A percentile compares a stretch with the other conserved stretches of the same genome.
phyloP scores from a whole-genome alignment of 2,329 filamentous ascomycete species.

The Paraphoma sp. region DNA sequence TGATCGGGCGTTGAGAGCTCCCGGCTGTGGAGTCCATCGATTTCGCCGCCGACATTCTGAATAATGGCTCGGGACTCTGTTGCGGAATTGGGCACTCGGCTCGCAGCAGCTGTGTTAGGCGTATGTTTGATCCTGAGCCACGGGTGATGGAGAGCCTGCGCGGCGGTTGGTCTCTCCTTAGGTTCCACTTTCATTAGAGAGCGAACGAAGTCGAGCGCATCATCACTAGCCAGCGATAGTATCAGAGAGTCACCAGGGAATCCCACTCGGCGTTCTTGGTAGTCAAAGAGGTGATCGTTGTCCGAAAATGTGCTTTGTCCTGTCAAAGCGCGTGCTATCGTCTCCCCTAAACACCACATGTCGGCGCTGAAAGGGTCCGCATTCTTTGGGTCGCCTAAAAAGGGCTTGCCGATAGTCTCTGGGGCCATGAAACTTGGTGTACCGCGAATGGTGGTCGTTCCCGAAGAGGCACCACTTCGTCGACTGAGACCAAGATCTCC shows the following conservation, averaged over 20 bases:
- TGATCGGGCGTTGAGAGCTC: no score
- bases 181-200: not conserved
- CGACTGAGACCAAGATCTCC: not conserved
- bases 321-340: not conserved
- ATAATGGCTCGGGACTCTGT: no score
- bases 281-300: not conserved
- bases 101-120: no score
- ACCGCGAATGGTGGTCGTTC: not conserved
- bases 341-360: not conserved
- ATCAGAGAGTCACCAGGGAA: not conserved
- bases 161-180: not conserved
- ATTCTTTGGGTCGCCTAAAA: not conserved
- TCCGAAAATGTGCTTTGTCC: not conserved
- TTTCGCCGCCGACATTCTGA: no score
- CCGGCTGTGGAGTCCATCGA: no score
- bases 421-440: not conserved
- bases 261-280: not conserved
- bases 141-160: not conserved
- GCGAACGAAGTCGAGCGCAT: not conserved
- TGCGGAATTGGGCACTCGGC: no score
- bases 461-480: not conserved
- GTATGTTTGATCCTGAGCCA: no score
- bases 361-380: not conserved
- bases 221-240: not conserved
- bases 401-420: not conserved